phyloP scores from a whole-genome alignment of 2,329 filamentous ascomycete species.

The Paecilomyces niveus region DNA sequence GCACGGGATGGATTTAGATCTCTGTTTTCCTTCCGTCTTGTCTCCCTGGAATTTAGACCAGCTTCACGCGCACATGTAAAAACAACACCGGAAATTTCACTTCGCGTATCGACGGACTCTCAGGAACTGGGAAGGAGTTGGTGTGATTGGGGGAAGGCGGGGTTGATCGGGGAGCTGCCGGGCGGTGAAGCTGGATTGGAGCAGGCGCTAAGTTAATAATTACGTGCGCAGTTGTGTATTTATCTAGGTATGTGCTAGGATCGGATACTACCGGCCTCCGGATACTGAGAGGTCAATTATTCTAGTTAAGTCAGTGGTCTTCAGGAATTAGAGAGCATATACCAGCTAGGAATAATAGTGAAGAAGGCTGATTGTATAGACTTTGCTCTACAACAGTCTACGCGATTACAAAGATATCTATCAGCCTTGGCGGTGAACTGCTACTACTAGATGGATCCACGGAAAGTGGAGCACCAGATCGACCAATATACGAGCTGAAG shows the following conservation, averaged over 20 bases:
- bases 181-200: not conserved
- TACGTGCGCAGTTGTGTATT: not conserved
- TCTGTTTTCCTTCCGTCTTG: not conserved
- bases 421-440: too few species aligned
- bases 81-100: not conserved
- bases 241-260: not conserved
- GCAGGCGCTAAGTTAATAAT: not conserved
- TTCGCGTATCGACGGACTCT: not conserved
- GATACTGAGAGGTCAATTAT: not conserved
- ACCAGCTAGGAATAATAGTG: not conserved
- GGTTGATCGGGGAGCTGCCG: not conserved
- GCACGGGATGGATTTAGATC: not conserved
- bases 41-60: not conserved
- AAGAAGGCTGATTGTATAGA: not conserved
- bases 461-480: not conserved
- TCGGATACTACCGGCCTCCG: not conserved
- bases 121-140: not conserved
- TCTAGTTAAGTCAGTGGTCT: not conserved
- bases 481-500: not conserved
- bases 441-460: too few species aligned
- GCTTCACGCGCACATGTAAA: not conserved
- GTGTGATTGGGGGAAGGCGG: constrained; percentile 1
- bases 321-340: too few species aligned
- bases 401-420: too few species aligned
- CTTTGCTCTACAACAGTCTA: not conserved